phyloP scores from a whole-genome alignment of 179 eudicot genomes.

The Nepenthes alata region DNA sequence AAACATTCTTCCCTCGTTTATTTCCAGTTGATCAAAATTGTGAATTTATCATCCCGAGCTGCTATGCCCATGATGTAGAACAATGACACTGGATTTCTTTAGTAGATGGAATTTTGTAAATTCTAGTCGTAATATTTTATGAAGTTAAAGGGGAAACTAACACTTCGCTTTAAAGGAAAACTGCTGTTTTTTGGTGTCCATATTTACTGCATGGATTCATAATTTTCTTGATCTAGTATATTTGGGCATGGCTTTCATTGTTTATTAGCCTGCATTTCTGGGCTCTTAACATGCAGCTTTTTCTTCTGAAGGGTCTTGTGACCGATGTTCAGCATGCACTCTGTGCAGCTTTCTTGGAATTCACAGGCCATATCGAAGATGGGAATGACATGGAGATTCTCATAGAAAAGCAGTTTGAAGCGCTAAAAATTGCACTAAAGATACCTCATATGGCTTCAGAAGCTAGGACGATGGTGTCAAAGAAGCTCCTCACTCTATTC shows the following conservation, averaged over 20 bases:
- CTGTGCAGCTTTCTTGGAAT: conserved; percentile 34
- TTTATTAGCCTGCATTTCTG: neutral
- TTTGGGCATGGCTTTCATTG: neutral
- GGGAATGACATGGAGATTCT: conserved; percentile 65
- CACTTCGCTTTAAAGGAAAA: no score
- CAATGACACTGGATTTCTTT: no score
- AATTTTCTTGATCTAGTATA: neutral
- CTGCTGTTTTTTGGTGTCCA: no score
- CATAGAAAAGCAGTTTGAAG: conserved; percentile 72
- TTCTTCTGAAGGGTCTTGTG: conserved; percentile 47
- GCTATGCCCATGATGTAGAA: no score
- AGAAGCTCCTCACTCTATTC: conserved; percentile 72
- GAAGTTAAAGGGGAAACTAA: no score
- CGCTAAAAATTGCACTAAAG: conserved; percentile 68
- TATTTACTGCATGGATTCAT: no score
- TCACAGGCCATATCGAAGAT: conserved; percentile 57
- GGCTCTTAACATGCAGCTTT: conserved; percentile 2
- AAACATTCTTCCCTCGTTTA: no score
- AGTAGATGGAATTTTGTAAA: neutral
- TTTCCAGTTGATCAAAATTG: no score
- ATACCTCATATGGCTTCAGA: conserved; percentile 70
- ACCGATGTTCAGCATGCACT: conserved; percentile 56
- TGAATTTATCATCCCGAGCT: no score
- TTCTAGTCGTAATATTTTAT: neutral
- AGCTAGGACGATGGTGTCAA: conserved; percentile 62